These are phyloP conservation scores for Wakefieldia striispora DNA, from an alignment of 768 basidiomycete genomes.

Conservation along the genomic window DNA sequence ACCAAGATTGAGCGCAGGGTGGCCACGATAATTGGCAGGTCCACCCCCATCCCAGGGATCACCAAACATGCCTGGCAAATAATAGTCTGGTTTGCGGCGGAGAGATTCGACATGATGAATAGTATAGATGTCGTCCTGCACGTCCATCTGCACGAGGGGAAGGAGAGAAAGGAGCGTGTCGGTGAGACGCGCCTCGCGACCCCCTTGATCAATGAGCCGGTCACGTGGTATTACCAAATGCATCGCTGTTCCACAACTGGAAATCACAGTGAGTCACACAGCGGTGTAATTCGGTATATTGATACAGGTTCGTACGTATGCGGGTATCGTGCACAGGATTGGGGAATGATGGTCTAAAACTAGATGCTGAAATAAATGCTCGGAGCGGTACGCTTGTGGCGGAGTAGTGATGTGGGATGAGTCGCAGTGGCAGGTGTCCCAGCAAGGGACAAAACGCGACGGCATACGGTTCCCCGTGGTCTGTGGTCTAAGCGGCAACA, in stretches of 20 bases:
- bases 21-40: not conserved
- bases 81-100: conserved; percentile 21
- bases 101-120: conserved; percentile 30
- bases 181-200: conserved; percentile 5
- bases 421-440: conserved; percentile 4
- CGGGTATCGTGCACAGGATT: conserved; percentile 24
- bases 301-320: conserved; percentile 25
- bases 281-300: conserved; percentile 20
- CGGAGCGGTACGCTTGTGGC: conserved; percentile 2
- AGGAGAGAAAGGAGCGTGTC: conserved; percentile 2
- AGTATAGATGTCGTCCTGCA: conserved; percentile 4
- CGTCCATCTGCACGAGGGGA: conserved; percentile 5
- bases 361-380: conserved; percentile 29
- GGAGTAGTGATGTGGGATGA: conserved; percentile 2
- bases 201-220: not conserved
- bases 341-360: conserved; percentile 23
- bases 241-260: too few species aligned
- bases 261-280: too few species aligned
- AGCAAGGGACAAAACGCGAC: conserved; percentile 1
- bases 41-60: too few species aligned
- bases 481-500: conserved; percentile 7
- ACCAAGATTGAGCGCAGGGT: conserved; percentile 31
- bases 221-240: conserved; percentile 19
- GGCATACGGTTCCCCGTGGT: not conserved
- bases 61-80: conserved; percentile 20